Base-by-base conservation (phyloP, 2,329 filamentous ascomycete genomes). In the Colletotrichum tabaci region DNA sequence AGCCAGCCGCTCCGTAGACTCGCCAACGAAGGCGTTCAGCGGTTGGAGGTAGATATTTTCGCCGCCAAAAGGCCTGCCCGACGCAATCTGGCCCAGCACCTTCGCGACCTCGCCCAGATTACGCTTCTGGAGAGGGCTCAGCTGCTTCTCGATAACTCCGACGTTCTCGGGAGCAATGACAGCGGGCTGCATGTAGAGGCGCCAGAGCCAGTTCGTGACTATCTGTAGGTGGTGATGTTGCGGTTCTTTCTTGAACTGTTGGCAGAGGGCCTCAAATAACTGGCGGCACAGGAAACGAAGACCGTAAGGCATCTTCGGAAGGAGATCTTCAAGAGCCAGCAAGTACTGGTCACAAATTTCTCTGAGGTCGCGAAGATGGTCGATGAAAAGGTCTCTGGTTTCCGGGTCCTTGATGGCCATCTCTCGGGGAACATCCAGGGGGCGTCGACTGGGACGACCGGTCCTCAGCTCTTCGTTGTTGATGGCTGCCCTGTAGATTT, bases 391-490 rank as follows among this genome's bases (percentile, higher is more conserved):
- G 72, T 93, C 91, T 77, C 96, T 90, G 1, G 96, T 98, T 82
- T 99, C 96, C 0, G 92, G 92, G 78, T 99, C 96, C 76, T 95
- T 92, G 80, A 99, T 98, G n/a, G 96, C 96, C 76, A 97, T 88
- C 80, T 99, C 96, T 73, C 95, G 90, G 0, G 94, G 93, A 44
- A 99, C 92, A 75, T 98, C 95, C 16, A 94, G 90, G 44, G 91
- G 93, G 73, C 96, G 89, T 61, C 89, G 89, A 80, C 95, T 98
- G 23, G 94, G 91, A 74, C 91, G 90, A 5, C 96, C 96, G 0
- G 96, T 99, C 21, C 94, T 92, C 30, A 99, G 90, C 82, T 99
- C 96, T 81, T 98, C 96, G 77, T 99, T 98, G 84, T 97, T 98
- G 83, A 99, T 97, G 16, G 94, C 92, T 6, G 95, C 96, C 52